A percentile compares a stretch with the other conserved stretches of the same genome.
Evolutionary conservation across 352 stramenopile species (phyloP).

Genomic region (Plasmopara viticola): DNA sequence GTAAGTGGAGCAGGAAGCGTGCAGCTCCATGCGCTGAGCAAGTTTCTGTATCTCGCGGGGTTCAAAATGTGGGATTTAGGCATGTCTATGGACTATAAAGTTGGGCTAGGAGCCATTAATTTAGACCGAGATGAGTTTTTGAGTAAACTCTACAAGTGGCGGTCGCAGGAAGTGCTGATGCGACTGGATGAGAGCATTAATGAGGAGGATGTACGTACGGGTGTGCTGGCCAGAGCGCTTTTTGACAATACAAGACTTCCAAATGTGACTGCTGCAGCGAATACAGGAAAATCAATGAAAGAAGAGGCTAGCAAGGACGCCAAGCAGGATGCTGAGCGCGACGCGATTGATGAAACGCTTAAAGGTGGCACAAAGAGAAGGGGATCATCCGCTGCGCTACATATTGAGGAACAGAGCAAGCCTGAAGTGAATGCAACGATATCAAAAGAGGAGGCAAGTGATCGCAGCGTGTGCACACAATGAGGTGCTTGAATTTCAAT

Average conservation of each 20-base stretch:
- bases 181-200: conserved; percentile 32
- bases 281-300: background rate
- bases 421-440: conserved; percentile 8
- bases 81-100: conserved; percentile 89
- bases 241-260: conserved; percentile 43
- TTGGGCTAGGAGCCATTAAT: conserved; percentile 67
- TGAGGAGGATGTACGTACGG: conserved; percentile 29
- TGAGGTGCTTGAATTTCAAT: conserved; percentile 12
- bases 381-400: conserved; percentile 16
- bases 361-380: conserved; percentile 26
- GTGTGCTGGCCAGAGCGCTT: conserved; percentile 45
- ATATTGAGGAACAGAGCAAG: conserved; percentile 23
- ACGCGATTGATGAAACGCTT: conserved; percentile 5
- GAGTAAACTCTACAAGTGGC: conserved; percentile 56
- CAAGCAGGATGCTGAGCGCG: conserved; percentile 6
- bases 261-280: conserved; percentile 1
- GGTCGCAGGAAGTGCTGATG: conserved; percentile 42
- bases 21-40: conserved; percentile 74
- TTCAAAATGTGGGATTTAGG: conserved; percentile 85
- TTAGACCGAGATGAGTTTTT: conserved; percentile 70
- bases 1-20: conserved; percentile 74
- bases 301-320: conserved; percentile 7
- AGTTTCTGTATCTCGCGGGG: conserved; percentile 62
- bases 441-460: conserved; percentile 8
- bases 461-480: conserved; percentile 3